Evolutionary conservation across 2,329 filamentous ascomycete species (phyloP).

Genomic region (Penicillium corylophilum): DNA sequence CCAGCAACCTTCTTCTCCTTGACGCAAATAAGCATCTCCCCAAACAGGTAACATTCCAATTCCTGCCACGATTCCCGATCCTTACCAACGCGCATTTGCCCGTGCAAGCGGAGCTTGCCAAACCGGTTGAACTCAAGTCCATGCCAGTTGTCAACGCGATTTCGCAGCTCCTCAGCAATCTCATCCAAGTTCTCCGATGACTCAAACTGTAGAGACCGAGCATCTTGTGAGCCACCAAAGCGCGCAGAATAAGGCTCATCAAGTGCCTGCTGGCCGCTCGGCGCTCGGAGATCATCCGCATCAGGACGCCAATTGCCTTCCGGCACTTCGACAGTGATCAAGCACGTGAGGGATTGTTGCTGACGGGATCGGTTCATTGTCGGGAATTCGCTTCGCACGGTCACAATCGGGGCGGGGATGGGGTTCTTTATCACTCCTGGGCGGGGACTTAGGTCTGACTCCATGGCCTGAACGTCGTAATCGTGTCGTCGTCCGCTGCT

Average conservation of each 20-base stretch:
- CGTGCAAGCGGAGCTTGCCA: conserved; percentile 85
- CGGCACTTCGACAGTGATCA: conserved; percentile 90
- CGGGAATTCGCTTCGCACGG: conserved; percentile 93
- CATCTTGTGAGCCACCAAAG: conserved; percentile 44
- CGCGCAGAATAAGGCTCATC: conserved; percentile 55
- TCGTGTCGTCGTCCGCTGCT: conserved; percentile 74
- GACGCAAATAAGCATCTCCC: conserved; percentile 98
- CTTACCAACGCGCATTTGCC: conserved; percentile 89
- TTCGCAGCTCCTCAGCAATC: conserved; percentile 79
- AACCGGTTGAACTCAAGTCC: conserved; percentile 90
- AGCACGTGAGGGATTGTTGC: conserved; percentile 90
- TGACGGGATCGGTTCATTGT: conserved; percentile 88
- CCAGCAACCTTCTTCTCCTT: conserved; percentile 82
- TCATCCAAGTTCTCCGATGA: conserved; percentile 74
- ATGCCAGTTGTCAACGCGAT: conserved; percentile 97
- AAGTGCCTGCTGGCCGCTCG: conserved; percentile 49
- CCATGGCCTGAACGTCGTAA: conserved; percentile 95
- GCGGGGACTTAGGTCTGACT: conserved; percentile 74
- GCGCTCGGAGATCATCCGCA: conserved; percentile 70
- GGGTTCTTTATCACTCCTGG: conserved; percentile 70
- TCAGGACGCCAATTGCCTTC: conserved; percentile 89
- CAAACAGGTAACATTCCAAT: conserved; percentile 93
- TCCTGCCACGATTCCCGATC: conserved; percentile 97
- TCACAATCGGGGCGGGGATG: conserved; percentile 88
- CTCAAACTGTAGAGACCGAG: conserved; percentile 70